Evolutionary conservation across 176 grass and related monocot genomes (phyloP), one percentile per base, ranked within the genome.

Genomic region (Bromus sterilis): DNA sequence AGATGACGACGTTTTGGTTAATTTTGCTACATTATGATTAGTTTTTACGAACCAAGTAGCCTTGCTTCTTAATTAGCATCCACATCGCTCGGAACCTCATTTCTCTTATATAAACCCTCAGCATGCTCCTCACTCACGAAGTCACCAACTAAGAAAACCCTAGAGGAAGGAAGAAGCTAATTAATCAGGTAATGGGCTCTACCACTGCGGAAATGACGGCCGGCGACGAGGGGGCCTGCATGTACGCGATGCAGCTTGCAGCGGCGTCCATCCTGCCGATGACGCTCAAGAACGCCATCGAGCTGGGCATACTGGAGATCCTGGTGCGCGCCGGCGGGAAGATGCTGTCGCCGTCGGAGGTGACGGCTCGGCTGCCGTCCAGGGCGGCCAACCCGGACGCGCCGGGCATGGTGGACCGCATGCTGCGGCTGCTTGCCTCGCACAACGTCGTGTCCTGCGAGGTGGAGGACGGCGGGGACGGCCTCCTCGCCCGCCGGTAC

Each of bases 231-330:
- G 82, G 86, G 56, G 91, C 94, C 40, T 94, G 91, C 87, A 90
- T 97, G 94, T 87, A 84, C 74, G 91, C 94, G 9, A 0, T 94
- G 78, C 85, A 84, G 82, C 91, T 97, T 64, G 79, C 28, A 53
- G 86, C 87, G 76, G 76, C 91, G 35, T 94, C 94, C 21, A 85
- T 97, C 81, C 91, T 91, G 43, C 91, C 94, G 10, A 93, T 97
- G 94, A 97, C 91, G n/a, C 94, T 97, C 2, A 97, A 97, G 82
- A 92, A 86, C 34, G 89, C 87, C 11, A 77, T 97, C 30, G 94
- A 97, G 89, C 91, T 97, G 33, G 87, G 74, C 30, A 80, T 97
- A 10, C 94, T 97, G 0, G 94, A 94, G 55, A 88, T 64, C 49
- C 82, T 97, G 25, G 85, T 79, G 43, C 6, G 5, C 12, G 48